These are phyloP conservation scores for Haematococcus lacustris DNA, from an alignment of 139 green algal genomes.

Conservation along the genomic window DNA sequence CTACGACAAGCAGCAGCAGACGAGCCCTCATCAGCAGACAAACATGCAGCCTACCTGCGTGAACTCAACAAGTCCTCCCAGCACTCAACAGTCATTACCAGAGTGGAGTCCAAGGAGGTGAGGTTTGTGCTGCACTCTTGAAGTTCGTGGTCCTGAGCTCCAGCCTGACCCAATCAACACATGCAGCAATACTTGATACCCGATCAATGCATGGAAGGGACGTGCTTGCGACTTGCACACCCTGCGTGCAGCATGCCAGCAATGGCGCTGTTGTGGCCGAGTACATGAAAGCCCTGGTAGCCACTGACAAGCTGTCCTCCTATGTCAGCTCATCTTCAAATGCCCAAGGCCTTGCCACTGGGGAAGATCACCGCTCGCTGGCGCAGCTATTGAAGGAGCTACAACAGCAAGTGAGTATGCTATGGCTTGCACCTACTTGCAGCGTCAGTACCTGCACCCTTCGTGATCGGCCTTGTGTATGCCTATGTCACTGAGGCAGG, in stretches of 20 bases:
- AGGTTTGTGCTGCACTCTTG: not conserved
- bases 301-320: conserved; percentile 50
- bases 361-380: conserved; percentile 47
- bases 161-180: not conserved
- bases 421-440: not conserved
- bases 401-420: conserved; percentile 19
- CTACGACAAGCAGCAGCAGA: conserved; percentile 33
- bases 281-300: conserved; percentile 82
- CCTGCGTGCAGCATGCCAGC: conserved; percentile 16
- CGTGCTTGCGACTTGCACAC: conserved; percentile 24
- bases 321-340: conserved; percentile 12
- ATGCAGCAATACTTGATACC: not conserved
- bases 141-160: not conserved
- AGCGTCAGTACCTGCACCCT: not conserved
- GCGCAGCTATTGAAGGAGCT: conserved; percentile 58
- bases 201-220: conserved; percentile 19
- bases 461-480: not conserved
- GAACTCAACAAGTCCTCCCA: conserved; percentile 32
- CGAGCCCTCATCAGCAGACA: conserved; percentile 26
- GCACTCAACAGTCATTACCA: conserved; percentile 10
- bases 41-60: conserved; percentile 35
- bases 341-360: not conserved
- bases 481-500: not conserved
- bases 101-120: conserved; percentile 21
- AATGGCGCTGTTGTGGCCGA: conserved; percentile 66